Conservation (phyloP, 2,329 filamentous ascomycete genomes). For the Cladophialophora psammophila region DNA sequence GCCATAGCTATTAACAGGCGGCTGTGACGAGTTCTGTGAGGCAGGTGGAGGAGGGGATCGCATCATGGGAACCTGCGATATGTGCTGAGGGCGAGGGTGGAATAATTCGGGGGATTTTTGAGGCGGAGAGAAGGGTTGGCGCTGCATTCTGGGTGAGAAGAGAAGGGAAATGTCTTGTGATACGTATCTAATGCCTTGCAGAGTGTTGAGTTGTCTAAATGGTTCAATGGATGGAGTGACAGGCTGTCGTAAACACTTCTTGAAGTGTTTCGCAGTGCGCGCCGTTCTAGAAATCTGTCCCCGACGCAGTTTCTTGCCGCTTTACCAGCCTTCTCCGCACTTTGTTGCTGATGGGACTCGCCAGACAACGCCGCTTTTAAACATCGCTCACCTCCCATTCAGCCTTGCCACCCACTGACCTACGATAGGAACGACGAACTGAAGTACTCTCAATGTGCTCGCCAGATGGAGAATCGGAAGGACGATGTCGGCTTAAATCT, state of each 20-base stretch:
- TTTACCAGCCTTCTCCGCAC: slow-evolving; percentile 10
- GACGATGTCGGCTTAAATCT: too few species aligned
- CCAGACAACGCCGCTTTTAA: too few species aligned
- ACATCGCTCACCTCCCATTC: slow-evolving; percentile 7
- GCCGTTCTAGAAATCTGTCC: slow-evolving; percentile 15
- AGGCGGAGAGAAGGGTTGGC: slow-evolving; percentile 77
- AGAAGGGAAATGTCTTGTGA: neutral
- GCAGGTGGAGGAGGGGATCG: slow-evolving; percentile 85
- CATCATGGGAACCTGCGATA: slow-evolving; percentile 96
- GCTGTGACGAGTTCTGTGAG: slow-evolving; percentile 65
- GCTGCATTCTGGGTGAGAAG: slow-evolving; percentile 71
- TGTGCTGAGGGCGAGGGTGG: slow-evolving; percentile 96
- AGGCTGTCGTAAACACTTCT: slow-evolving; percentile 8
- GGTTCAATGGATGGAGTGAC: slow-evolving; percentile 5
- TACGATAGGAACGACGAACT: too few species aligned
- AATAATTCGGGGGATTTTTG: slow-evolving; percentile 88
- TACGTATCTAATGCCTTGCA: neutral
- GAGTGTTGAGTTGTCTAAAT: neutral
- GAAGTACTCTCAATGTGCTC: too few species aligned
- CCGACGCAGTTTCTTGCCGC: neutral
- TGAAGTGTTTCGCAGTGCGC: slow-evolving; percentile 6
- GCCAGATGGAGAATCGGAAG: too few species aligned
- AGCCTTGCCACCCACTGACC: too few species aligned
- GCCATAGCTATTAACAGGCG: slow-evolving; percentile 54
- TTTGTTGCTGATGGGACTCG: neutral